Conservation (phyloP, 192 early-diverging fungal species). For the Umbelopsis sp. region DNA sequence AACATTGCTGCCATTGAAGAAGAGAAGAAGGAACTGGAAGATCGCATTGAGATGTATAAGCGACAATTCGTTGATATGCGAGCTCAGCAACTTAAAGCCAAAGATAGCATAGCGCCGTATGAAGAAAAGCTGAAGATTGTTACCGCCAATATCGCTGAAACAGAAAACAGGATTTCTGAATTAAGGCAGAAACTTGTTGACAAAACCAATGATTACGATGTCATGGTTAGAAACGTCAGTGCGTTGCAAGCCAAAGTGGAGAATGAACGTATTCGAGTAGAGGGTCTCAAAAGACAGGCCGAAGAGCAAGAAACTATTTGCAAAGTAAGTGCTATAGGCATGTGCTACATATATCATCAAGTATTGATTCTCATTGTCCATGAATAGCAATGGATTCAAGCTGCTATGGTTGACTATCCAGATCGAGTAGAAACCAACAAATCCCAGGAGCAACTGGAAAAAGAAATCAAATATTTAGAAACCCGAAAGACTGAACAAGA, state of each 20-base stretch:
- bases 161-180: background rate
- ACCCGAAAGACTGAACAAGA: conserved; percentile 59
- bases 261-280: conserved; percentile 13
- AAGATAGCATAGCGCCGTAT: background rate
- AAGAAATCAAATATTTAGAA: conserved; percentile 56
- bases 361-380: background rate
- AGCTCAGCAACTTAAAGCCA: conserved; percentile 21
- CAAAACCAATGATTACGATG: background rate
- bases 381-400: conserved; percentile 44
- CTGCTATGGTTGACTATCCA: conserved; percentile 58
- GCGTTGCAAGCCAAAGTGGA: background rate
- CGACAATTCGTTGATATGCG: conserved; percentile 62
- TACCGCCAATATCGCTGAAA: background rate
- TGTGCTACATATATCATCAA: background rate
- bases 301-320: background rate
- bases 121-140: background rate
- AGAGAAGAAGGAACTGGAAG: conserved; percentile 40
- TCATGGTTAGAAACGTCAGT: background rate
- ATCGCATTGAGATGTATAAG: conserved; percentile 58
- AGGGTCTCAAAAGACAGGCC: background rate
- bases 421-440: conserved; percentile 64
- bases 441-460: conserved; percentile 55
- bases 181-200: background rate
- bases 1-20: conserved; percentile 64
- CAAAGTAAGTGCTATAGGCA: background rate